Percentiles rank a stretch among this genome's conserved stretches.
Conservation (phyloP, 495 filamentous ascomycete genomes). For the Sordaria brevicollis region DNA sequence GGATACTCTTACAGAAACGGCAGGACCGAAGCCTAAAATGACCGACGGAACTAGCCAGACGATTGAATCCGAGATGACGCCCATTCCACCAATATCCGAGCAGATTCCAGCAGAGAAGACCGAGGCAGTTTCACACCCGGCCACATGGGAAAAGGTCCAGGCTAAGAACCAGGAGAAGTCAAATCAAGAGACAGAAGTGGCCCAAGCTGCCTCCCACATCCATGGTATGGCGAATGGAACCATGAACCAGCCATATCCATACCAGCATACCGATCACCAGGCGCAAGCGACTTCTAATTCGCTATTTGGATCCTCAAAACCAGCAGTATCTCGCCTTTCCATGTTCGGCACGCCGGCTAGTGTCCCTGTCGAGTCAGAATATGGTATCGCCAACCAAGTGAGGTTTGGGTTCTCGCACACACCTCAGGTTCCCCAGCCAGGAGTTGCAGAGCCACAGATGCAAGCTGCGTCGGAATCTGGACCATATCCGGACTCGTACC, state of each 20-base stretch:
- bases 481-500: constrained; percentile 15
- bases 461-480: constrained; percentile 1
- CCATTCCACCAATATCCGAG: background rate
- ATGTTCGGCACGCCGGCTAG: constrained; percentile 15
- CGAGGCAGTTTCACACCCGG: background rate
- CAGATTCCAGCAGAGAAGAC: background rate
- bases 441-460: background rate
- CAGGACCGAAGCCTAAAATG: constrained; percentile 21
- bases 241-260: background rate
- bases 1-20: constrained; percentile 1
- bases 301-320: constrained; percentile 7
- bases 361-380: constrained; percentile 2
- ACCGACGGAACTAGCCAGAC: constrained; percentile 39
- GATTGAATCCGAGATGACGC: constrained; percentile 24
- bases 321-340: constrained; percentile 5
- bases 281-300: background rate
- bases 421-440: constrained; percentile 8
- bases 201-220: background rate
- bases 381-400: constrained; percentile 20
- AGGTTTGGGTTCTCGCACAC: constrained; percentile 24
- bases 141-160: background rate
- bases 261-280: background rate
- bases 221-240: background rate
- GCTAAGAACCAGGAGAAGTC: background rate
- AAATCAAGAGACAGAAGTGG: background rate